Evolutionary conservation across 305 asterid genomes (phyloP).

Genomic region (Fraxinus paxiana): DNA sequence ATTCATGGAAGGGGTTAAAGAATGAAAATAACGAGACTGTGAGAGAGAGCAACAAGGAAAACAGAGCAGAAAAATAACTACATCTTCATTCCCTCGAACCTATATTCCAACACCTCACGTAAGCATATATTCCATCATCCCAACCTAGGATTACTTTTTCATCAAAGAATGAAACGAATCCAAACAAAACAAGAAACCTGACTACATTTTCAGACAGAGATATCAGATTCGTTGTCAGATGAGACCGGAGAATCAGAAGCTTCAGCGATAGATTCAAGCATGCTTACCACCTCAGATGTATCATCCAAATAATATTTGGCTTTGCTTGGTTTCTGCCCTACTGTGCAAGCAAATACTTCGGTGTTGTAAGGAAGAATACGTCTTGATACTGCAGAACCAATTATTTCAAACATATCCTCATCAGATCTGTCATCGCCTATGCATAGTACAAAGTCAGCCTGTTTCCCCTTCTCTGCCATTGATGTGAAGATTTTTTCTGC

Average conservation of each 20-base stretch:
- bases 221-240: conserved; percentile 65
- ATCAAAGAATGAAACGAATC: conserved; percentile 24
- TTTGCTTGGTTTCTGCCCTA: conserved; percentile 93
- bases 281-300: conserved; percentile 64
- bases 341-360: conserved; percentile 86
- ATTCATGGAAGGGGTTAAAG: conserved; percentile 32
- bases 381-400: conserved; percentile 60
- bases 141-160: conserved; percentile 28
- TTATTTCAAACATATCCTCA: conserved; percentile 86
- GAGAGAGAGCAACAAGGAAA: conserved; percentile 22
- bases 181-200: conserved; percentile 35
- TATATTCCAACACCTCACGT: conserved; percentile 36
- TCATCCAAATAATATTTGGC: conserved; percentile 91
- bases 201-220: conserved; percentile 37
- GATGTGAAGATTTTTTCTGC: conserved; percentile 82
- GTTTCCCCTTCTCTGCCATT: conserved; percentile 55
- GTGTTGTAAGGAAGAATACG: conserved; percentile 55
- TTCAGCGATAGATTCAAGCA: conserved; percentile 90
- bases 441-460: conserved; percentile 80
- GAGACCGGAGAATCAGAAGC: conserved; percentile 63
- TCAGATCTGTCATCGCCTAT: conserved; percentile 93
- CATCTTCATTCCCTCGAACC: conserved; percentile 38
- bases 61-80: conserved; percentile 20
- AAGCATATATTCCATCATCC: conserved; percentile 33
- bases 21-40: conserved; percentile 13